Conservation (phyloP, 2,329 filamentous ascomycete species). For the Emmonsia crescens region DNA sequence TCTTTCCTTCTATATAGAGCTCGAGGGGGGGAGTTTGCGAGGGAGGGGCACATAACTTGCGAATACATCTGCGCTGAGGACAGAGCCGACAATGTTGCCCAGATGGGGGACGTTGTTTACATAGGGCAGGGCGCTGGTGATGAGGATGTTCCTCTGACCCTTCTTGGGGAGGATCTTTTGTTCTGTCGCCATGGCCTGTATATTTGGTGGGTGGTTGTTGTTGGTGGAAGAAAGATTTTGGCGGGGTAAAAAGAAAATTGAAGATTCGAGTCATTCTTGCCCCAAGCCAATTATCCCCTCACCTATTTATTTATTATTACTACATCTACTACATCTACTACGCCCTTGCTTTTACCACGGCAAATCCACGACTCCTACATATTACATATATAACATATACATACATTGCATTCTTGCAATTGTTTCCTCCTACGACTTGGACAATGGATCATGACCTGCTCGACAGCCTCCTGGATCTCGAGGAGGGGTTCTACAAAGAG, state of each 20-base stretch:
- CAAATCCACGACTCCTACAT: background rate
- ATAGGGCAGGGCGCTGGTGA: conserved; percentile 87
- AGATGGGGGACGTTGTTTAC: conserved; percentile 72
- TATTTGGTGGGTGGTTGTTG: conserved; percentile 3
- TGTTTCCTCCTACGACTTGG: background rate
- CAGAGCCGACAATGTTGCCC: conserved; percentile 78
- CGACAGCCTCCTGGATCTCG: conserved; percentile 47
- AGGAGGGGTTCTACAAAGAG: conserved; percentile 66
- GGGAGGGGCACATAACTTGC: conserved; percentile 41
- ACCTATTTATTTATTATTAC: background rate
- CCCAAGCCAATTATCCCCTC: background rate
- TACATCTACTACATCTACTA: background rate
- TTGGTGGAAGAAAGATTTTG: conserved; percentile 8
- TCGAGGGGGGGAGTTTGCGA: conserved; percentile 1
- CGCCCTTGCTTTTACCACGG: background rate
- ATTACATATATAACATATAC: background rate
- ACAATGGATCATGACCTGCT: conserved; percentile 35
- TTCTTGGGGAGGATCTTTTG: conserved; percentile 23
- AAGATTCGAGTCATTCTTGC: background rate
- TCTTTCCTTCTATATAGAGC: background rate
- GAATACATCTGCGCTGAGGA: conserved; percentile 82
- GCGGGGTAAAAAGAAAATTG: background rate
- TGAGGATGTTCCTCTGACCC: conserved; percentile 75
- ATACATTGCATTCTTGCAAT: background rate
- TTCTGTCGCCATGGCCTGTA: conserved; percentile 11